Conservation (phyloP, 371 early-diverging fungal species). For the Mucor saturninus region DNA sequence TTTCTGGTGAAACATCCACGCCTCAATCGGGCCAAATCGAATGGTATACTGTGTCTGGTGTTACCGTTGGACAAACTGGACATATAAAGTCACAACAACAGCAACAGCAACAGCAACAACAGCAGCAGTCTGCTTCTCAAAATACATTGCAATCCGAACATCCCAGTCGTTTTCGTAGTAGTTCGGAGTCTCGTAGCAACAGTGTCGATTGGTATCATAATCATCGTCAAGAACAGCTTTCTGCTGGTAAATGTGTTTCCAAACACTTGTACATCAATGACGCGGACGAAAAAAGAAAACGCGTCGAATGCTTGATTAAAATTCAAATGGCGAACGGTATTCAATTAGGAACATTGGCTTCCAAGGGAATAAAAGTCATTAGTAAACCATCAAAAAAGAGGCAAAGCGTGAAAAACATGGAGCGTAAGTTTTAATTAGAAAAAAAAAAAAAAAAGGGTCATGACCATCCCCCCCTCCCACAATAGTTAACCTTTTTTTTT, state of each 20-base stretch:
- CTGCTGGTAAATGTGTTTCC: slow-evolving; percentile 69
- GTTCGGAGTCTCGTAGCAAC: slow-evolving; percentile 33
- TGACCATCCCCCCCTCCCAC: not conserved
- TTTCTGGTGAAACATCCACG: slow-evolving; percentile 40
- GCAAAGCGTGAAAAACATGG: slow-evolving; percentile 78
- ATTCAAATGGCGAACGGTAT: slow-evolving; percentile 64
- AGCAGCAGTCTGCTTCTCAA: not conserved
- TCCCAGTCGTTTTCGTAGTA: slow-evolving; percentile 12
- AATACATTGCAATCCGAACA: not conserved
- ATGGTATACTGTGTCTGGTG: slow-evolving; percentile 47
- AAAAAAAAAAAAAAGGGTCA: not conserved
- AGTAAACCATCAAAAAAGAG: slow-evolving; percentile 81
- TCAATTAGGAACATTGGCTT: slow-evolving; percentile 66
- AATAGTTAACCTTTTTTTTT: not conserved
- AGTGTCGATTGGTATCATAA: slow-evolving; percentile 28
- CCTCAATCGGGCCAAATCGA: slow-evolving; percentile 41
- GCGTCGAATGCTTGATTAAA: slow-evolving; percentile 70
- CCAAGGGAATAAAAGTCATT: slow-evolving; percentile 76
- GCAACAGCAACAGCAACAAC: too few relatives aligned
- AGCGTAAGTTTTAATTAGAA: slow-evolving; percentile 34
- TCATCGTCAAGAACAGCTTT: slow-evolving; percentile 28
- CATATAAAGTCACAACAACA: slow-evolving; percentile 19
- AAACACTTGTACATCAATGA: slow-evolving; percentile 79
- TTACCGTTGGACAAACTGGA: slow-evolving; percentile 41
- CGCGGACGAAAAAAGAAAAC: slow-evolving; percentile 76